Evolutionary conservation across 2,329 filamentous ascomycete species (phyloP), one percentile per base, ranked within the genome.

Genomic region (Verticillium dahliae): DNA sequence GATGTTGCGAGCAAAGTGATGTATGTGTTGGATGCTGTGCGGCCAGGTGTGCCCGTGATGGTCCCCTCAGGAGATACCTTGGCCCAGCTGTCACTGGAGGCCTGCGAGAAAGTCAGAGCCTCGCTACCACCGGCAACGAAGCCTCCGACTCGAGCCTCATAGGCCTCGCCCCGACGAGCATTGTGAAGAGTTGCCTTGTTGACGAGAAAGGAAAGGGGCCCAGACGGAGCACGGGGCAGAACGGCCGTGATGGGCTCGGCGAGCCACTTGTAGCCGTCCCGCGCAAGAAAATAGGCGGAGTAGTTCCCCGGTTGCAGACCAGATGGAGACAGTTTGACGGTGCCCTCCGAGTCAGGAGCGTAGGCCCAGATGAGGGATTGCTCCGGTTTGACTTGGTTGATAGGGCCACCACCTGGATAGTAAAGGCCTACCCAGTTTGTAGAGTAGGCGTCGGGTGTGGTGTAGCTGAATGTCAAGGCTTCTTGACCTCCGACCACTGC

Each of bases 381-480:
- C 0, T 64, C 65, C n/a, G 67, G 67, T 15, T 68, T 69, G 50
- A 68, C 62, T 34, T 73, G 67, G 18, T 76, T 66, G 1, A 71
- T 68, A 1, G 76, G 75, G 1, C 70, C 74, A 31, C 74, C 74
- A n/a, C 69, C 71, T 1, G 67, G 68, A 11, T 68, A 63, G 63
- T 73, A 78, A 3, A 78, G 57, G 35, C 72, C 76, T 27, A 78
- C 66, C 76, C 76, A 78, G 64, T 78, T 78, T 15, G 62, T 69
- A 2, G 62, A 37, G 57, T 70, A 63, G 4, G 73, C 62, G 3
- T 65, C 54, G 0, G 65, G 41, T 0, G 73, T 76, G 5, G 68
- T 67, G 65, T 77, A 78, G 10, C 69, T 56, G 60, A 78, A 75
- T 0, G 74, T 76, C 56, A 73, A 70, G 11, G 64, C 57, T 1